Evolutionary conservation across 1,284 basidiomycete genomes (phyloP), one percentile per base, ranked within the genome.

Genomic region (Cystobasidium sp.): DNA sequence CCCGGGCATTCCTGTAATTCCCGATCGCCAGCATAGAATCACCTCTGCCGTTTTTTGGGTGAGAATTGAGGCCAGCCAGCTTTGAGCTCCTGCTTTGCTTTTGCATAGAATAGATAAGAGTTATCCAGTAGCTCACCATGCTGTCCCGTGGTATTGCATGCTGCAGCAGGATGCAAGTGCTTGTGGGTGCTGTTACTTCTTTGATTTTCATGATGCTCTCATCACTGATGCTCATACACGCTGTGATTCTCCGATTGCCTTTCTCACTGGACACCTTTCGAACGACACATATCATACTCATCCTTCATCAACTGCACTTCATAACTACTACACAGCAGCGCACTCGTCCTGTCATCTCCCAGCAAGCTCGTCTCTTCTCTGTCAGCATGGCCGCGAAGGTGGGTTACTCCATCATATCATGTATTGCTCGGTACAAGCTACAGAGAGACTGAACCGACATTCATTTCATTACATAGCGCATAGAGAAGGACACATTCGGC

Each of bases 401-500:
- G 47, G 10, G 69, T 4, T 2, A 22, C 63, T 9, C 3, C 37
- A n/a, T n/a, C n/a, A n/a, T n/a, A n/a, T n/a, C n/a, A n/a, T 3
- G 37, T n/a, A 14, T 9, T 59, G 14, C 39, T 22, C 14, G 14
- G 6, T 31, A 31, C 14, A 7, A 22, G 14, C 56, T 22, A 5
- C 43, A 22, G 7, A 8, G 6, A 37, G 9, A 16, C 37, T 24
- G 43, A n/a, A 9, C 10, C 49, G 31, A 31, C n/a, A n/a, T 37
- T 18, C 47, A 24, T 31, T 20, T n/a, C 6, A 22, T 9, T 24
- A n/a, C n/a, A 46, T 61, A 75, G 78, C 77, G 79, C 44, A 74
- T 77, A 51, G 92, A 94, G 82, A 88, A 85, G 76, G 93, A 96
- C 83, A 95, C 94, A 5, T 96, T 96, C 82, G 93, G 93, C 63